phyloP scores from a whole-genome alignment of 2,329 filamentous ascomycete species.

The Fusarium sp. region DNA sequence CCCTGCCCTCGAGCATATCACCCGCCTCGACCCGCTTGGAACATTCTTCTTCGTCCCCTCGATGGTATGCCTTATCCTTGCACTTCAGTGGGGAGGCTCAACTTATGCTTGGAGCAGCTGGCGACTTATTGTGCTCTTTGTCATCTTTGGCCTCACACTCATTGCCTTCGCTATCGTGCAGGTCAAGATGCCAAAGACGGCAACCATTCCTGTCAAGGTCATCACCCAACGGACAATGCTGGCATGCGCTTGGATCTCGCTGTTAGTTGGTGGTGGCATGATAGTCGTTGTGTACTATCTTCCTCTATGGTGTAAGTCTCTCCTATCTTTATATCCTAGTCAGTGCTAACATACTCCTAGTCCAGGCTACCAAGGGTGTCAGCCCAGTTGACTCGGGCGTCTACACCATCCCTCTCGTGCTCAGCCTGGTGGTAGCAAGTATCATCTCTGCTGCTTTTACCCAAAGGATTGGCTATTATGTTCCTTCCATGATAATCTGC shows the following conservation, averaged over 20 bases:
- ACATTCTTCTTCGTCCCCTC: constrained; percentile 69
- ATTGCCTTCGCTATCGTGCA: constrained; percentile 64
- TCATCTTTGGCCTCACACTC: constrained; percentile 59
- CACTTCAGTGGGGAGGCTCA: constrained; percentile 71
- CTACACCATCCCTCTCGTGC: constrained; percentile 66
- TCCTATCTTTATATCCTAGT: background rate
- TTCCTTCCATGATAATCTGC: constrained; percentile 65
- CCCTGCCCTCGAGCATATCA: constrained; percentile 56
- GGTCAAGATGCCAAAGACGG: constrained; percentile 63
- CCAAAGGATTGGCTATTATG: constrained; percentile 69
- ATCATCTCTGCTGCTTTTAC: constrained; percentile 61
- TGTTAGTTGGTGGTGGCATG: constrained; percentile 63
- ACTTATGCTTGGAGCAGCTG: constrained; percentile 63
- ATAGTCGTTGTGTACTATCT: constrained; percentile 66
- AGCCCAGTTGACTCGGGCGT: constrained; percentile 66
- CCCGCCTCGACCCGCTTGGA: constrained; percentile 68
- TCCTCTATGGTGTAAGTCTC: constrained; percentile 64
- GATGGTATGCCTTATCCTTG: constrained; percentile 69
- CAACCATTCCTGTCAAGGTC: constrained; percentile 66
- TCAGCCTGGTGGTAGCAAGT: constrained; percentile 65
- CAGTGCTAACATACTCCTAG: constrained; percentile 45
- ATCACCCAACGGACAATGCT: constrained; percentile 67
- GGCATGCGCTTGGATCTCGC: constrained; percentile 58
- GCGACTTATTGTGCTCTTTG: constrained; percentile 65
- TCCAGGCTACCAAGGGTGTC: constrained; percentile 67